Base-by-base conservation (phyloP, 2,329 filamentous ascomycete genomes). In the Alternaria brassicicola region DNA sequence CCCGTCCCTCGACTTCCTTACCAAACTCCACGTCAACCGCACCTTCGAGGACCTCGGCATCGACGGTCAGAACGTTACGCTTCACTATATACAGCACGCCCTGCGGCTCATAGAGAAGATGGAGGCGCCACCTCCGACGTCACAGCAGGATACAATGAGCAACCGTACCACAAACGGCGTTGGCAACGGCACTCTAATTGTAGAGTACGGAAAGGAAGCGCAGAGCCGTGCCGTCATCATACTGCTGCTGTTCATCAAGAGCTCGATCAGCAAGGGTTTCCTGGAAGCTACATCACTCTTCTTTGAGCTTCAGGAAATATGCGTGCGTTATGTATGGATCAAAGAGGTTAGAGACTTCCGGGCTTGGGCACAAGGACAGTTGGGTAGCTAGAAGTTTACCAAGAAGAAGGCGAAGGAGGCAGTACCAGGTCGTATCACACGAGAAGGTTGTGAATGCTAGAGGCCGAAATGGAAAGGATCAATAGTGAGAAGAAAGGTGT, bases 271-370 rank as follows among this genome's bases (percentile, higher is more conserved):
- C 6, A 77, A 76, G 53, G 72, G 62, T 19, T 46, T 76, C 25
- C 45, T 78, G 19, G 67, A 63, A 21, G 48, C 64, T 5, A 64
- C 74, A 26, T 67, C 69, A n/a, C 59, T 79, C 15, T 74, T 73
- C 38, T 78, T 72, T 55, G 77, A 80, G 57, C 76, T 79, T 31
- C 71, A 77, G 46, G 78, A 78, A 64, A 75, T 80, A 57, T 76
- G 75, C 35, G 70, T 75, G 39, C 56, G 77, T 49, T 80, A 76
- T 61, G 68, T 78, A 28, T 78, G 76, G 72, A 72, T 79, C 15
- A 73, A 63, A 55, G 78, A 80, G 54, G 78, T 79, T 6, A 69
- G 78, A 30, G 76, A 77, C 26, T 78, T 79, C 60, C 73, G 69
- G 55, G 51, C 39, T 12, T 74, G 72, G 64, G 55, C 75, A 15